These are phyloP conservation scores for Nannizziopsis barbatae DNA, from an alignment of 2,329 filamentous ascomycete genomes.

Conservation along the genomic window DNA sequence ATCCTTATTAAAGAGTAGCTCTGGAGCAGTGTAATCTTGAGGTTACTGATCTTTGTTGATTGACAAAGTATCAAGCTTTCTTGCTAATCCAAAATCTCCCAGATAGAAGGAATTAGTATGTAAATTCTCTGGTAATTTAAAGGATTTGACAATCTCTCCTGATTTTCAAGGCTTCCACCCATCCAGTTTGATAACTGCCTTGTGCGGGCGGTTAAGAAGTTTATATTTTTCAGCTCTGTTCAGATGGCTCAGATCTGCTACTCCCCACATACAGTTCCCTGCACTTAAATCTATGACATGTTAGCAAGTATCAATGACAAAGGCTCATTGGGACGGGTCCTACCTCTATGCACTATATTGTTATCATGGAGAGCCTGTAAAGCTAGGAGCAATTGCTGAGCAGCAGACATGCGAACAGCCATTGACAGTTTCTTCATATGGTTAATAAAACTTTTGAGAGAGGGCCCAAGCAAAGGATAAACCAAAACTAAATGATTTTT, in stretches of 20 bases:
- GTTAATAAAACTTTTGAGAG: too few relatives aligned
- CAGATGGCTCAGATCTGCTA: constrained; percentile 8
- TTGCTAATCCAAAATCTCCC: constrained; percentile 12
- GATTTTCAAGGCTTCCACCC: constrained; percentile 3
- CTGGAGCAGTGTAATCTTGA: constrained; percentile 10
- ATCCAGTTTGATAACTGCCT: not conserved
- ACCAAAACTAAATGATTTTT: constrained; percentile 16
- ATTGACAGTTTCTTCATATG: too few relatives aligned
- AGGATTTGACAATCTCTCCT: constrained; percentile 10
- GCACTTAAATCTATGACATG: constrained; percentile 9
- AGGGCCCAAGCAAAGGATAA: constrained; percentile 20
- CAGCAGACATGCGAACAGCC: not conserved
- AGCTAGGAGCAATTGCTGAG: not conserved
- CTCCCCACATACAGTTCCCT: constrained; percentile 12
- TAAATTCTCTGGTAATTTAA: constrained; percentile 4
- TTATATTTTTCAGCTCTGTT: constrained; percentile 9
- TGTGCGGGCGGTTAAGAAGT: constrained; percentile 8
- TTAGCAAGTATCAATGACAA: not conserved
- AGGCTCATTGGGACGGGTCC: too few relatives aligned
- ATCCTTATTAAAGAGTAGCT: constrained; percentile 5
- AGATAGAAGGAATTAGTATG: constrained; percentile 12
- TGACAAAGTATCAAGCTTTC: not conserved
- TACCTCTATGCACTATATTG: too few relatives aligned
- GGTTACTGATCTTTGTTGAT: constrained; percentile 4
- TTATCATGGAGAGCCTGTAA: too few relatives aligned